phyloP scores from a whole-genome alignment of 768 basidiomycete species.

The Tulasnella sp. region DNA sequence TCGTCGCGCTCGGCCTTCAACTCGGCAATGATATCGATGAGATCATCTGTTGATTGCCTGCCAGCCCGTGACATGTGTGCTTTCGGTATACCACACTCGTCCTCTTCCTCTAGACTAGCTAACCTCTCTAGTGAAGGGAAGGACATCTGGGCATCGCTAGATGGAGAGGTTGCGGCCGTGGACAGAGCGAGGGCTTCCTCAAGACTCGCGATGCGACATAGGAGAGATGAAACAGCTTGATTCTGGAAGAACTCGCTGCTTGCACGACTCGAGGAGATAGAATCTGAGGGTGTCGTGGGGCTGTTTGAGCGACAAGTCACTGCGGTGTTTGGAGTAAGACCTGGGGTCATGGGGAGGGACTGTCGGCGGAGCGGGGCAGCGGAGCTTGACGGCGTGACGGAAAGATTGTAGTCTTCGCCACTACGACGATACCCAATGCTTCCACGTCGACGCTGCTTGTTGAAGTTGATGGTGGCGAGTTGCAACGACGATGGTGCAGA shows the following conservation, averaged over 20 bases:
- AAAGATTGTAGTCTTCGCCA: not conserved
- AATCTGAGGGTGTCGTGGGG: not conserved
- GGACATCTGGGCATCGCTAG: slow-evolving; percentile 35
- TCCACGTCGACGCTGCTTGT: not conserved
- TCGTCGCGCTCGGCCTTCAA: slow-evolving; percentile 84
- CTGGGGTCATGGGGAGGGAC: slow-evolving; percentile 41
- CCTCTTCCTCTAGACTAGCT: not conserved
- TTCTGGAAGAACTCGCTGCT: slow-evolving; percentile 42
- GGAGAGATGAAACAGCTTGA: slow-evolving; percentile 54
- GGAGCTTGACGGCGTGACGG: not conserved
- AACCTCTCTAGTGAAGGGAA: not conserved
- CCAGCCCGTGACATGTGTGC: not conserved
- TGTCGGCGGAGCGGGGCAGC: slow-evolving; percentile 16
- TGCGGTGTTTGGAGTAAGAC: slow-evolving; percentile 55
- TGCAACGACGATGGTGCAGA: slow-evolving; percentile 6
- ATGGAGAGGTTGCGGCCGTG: slow-evolving; percentile 23
- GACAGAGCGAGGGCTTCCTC: slow-evolving; percentile 51
- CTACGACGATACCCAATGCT: slow-evolving; percentile 5
- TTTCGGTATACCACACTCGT: slow-evolving; percentile 11
- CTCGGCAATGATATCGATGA: slow-evolving; percentile 62
- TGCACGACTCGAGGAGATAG: slow-evolving; percentile 10
- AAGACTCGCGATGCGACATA: slow-evolving; percentile 70
- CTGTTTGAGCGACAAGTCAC: slow-evolving; percentile 24
- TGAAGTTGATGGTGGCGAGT: not conserved
- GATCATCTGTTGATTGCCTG: slow-evolving; percentile 42